phyloP scores from a whole-genome alignment of 1,139 yeast genomes.

The Diutina neorugosa region DNA sequence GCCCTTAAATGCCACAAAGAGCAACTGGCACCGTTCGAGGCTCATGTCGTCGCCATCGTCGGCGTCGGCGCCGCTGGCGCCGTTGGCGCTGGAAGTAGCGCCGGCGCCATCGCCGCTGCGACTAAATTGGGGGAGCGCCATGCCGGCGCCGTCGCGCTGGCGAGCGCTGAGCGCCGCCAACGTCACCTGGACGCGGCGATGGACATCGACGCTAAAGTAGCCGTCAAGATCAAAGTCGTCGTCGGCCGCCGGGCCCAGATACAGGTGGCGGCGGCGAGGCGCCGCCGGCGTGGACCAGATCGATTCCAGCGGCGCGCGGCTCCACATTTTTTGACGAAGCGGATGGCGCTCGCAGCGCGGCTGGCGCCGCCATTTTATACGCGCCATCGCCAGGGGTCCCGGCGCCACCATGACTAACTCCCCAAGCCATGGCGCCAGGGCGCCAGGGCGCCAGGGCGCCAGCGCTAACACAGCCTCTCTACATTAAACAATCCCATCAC shows the following conservation, averaged over 20 bases:
- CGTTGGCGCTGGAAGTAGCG: background rate
- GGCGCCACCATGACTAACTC: background rate
- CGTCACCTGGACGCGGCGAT: slow-evolving; percentile 27
- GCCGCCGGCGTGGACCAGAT: background rate
- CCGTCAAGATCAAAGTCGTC: slow-evolving; percentile 9
- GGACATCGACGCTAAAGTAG: slow-evolving; percentile 29
- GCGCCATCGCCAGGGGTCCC: background rate
- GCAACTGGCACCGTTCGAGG: slow-evolving; percentile 25
- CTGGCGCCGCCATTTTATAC: background rate
- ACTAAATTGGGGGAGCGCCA: slow-evolving; percentile 28
- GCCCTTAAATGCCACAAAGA: slow-evolving; percentile 74
- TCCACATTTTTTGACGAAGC: slow-evolving; percentile 4
- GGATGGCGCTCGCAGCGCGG: slow-evolving; percentile 4
- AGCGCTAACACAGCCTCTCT: too few species aligned
- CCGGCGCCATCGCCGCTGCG: slow-evolving; percentile 15
- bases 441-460: too few species aligned
- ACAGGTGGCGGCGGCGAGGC: slow-evolving; percentile 1
- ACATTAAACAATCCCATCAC: too few species aligned
- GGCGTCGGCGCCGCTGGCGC: background rate
- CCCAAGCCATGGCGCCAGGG: too few species aligned
- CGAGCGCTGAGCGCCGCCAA: slow-evolving; percentile 10
- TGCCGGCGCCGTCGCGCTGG: slow-evolving; percentile 14
- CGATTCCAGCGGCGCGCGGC: background rate
- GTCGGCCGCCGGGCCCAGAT: slow-evolving; percentile 8
- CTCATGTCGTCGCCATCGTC: slow-evolving; percentile 13